Evolutionary conservation across 257 asterid species (phyloP), one percentile per base, ranked within the genome.

Genomic region (Solanum ahanhuiri): DNA sequence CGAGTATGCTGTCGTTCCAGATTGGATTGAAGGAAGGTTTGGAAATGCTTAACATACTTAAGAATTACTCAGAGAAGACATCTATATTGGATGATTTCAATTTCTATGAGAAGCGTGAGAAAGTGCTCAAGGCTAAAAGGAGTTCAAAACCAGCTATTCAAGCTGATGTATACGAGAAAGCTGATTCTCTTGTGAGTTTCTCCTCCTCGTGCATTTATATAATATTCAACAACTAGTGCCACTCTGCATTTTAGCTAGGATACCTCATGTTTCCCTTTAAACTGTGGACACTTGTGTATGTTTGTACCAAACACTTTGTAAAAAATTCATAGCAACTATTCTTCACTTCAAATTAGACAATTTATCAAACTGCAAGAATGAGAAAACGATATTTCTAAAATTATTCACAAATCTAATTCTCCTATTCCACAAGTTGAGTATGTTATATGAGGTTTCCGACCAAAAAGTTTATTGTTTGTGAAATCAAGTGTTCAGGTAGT

Each of bases 11-110:
- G 11, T 71, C 22, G 41, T 64, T 85, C 54, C 91, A 95, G 98
- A 90, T 95, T 85, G 93, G 91, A 34, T 85, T 93, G 88, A 91
- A 92, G 86, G 95, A 93, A 87, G 98, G 98, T 34, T 48, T 93
- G 54, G 98, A 94, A 90, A 95, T 95, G 94, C 94, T 95, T 3
- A 86, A 81, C 89, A 95, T 95, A 48, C 94, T 94, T 93, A 93
- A 92, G 90, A 91, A 86, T 86, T 89, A 91, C 90, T 86, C 94
- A 1, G 93, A 88, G 18, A 94, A 89, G 85, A 87, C 97, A 3
- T 91, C 94, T 14, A 85, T 95, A 22, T 87, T 95, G 45, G 96
- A 94, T 45, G 98, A 95, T 88, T 93, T 93, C 87, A 87, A 83
- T 66, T 95, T 95, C 83, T 95, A 95, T 34, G 98, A 93, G 86